A percentile compares a stretch with the other conserved stretches of the same genome.
Conservation (phyloP, 768 basidiomycete genomes). For the Hortiboletus campestris region DNA sequence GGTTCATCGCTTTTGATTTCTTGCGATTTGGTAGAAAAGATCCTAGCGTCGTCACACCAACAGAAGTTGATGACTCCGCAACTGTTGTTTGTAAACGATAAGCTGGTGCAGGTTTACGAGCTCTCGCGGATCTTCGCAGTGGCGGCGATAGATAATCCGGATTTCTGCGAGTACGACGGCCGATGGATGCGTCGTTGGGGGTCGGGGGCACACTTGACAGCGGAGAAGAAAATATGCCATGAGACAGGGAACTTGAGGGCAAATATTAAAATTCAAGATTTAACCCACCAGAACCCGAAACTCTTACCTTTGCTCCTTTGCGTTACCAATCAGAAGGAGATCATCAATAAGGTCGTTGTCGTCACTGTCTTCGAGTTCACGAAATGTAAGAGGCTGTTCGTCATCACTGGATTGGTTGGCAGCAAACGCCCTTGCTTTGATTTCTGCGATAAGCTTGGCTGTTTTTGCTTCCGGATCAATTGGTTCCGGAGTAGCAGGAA, state of each 20-base stretch:
- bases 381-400: constrained; percentile 32
- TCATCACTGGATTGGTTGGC: constrained; percentile 47
- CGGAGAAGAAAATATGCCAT: constrained; percentile 19
- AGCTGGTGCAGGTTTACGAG: constrained; percentile 12
- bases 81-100: constrained; percentile 13
- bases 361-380: constrained; percentile 50
- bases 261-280: not conserved
- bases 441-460: constrained; percentile 57
- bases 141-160: constrained; percentile 3
- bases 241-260: constrained; percentile 6
- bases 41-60: not conserved
- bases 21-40: constrained; percentile 12
- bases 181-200: not conserved
- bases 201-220: constrained; percentile 23
- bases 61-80: constrained; percentile 3
- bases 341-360: constrained; percentile 42
- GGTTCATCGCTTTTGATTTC: constrained; percentile 38
- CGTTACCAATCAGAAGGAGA: constrained; percentile 12
- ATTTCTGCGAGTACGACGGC: not conserved
- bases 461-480: constrained; percentile 44
- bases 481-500: constrained; percentile 32
- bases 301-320: constrained; percentile 10
- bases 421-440: constrained; percentile 60
- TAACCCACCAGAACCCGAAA: not conserved
- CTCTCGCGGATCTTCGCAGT: constrained; percentile 19